These are phyloP conservation scores for Xylaria venustula DNA, from an alignment of 495 filamentous ascomycete species.

Conservation along the genomic window DNA sequence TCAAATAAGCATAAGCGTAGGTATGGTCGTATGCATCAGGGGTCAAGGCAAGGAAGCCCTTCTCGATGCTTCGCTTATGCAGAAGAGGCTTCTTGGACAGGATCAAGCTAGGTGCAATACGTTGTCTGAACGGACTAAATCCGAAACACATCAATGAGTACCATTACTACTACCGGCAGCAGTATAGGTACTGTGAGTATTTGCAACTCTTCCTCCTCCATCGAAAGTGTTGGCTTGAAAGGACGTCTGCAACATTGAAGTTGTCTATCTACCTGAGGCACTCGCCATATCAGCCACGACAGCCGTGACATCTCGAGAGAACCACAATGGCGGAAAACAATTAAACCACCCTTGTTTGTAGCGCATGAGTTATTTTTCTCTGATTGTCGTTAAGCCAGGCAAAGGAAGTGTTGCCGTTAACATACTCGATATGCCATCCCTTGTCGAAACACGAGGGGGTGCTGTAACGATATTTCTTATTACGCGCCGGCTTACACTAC, in stretches of 20 bases:
- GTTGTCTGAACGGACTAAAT: background rate
- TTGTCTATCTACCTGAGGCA: background rate
- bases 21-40: background rate
- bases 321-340: too few species aligned
- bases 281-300: background rate
- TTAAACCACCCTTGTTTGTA: too few species aligned
- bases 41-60: background rate
- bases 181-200: too few species aligned
- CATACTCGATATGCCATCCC: background rate
- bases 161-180: too few species aligned
- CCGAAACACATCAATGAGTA: background rate
- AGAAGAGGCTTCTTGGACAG: background rate
- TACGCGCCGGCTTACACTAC: background rate
- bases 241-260: background rate
- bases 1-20: background rate
- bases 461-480: too few species aligned
- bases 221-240: background rate
- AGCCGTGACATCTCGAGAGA: too few species aligned
- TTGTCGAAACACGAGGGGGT: too few species aligned
- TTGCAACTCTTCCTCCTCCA: too few species aligned
- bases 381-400: too few species aligned
- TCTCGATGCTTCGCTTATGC: slow-evolving; percentile 7
- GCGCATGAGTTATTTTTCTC: too few species aligned
- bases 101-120: background rate
- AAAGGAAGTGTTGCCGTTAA: background rate